Base-by-base conservation (phyloP, 306 rosid species). In the Castanopsis chinensis region DNA sequence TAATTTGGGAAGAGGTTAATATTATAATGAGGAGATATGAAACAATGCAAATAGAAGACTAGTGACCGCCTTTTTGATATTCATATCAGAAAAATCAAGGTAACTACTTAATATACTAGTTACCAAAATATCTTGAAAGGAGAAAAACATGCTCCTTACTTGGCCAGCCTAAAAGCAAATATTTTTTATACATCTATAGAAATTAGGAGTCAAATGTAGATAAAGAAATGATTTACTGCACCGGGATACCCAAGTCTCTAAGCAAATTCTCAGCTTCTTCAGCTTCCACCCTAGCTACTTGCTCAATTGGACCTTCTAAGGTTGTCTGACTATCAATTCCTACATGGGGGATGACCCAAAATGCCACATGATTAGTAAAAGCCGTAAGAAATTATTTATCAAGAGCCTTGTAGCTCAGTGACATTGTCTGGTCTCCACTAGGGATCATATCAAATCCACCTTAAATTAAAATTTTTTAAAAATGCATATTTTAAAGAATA, bases 261-360 rank as follows among this genome's bases (percentile, higher is more conserved):
- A 95, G 96, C 86, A 95, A 90, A 71, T 59, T 87, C 78, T 89
- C 96, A 20, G 99, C 98, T 83, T 91, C 94, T 23, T 83, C 84
- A 79, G 98, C 86, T 82, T 95, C 99, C 51, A 86, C 60, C 63
- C 88, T 86, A 57, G 99, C 99, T 27, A 95, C 98, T 86, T 95
- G 89, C 87, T 92, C 99, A 33, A 95, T 93, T 32, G 97, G 99
- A 78, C 97, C 98, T 79, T 94, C 87, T 73, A 89, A 80, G 7
- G 88, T 75, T 63, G 84, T 86, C 51, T 87, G 86, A 18, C 94
- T 91, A 79, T 83, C 98, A 76, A 87, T 60, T 73, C 97, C 97
- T 90, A 78, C 89, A 85, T 61, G 14, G 45, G 71, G 76, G 63
- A 82, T 72, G 51, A 69, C 75, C 56, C 53, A 74, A 63, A 52